These are phyloP conservation scores for Trifolium subterraneum DNA, from an alignment of 306 rosid species.

Conservation along the genomic window DNA sequence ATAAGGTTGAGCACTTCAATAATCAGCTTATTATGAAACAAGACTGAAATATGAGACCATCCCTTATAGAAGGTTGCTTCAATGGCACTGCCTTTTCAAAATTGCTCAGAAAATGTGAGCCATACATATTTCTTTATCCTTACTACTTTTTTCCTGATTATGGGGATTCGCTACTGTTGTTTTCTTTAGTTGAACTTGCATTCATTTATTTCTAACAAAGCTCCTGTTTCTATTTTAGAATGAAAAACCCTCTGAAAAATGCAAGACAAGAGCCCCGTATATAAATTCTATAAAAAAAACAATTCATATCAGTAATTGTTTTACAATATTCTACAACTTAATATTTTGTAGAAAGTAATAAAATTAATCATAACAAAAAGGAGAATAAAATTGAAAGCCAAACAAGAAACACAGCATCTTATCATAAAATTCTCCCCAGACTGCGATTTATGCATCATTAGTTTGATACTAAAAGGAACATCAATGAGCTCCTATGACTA, in stretches of 20 bases:
- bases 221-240: not conserved
- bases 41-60: too few species aligned
- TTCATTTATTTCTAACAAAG: not conserved
- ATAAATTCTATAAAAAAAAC: not conserved
- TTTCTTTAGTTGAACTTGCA: not conserved
- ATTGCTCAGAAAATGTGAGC: too few species aligned
- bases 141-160: too few species aligned
- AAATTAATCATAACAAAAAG: not conserved
- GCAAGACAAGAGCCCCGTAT: not conserved
- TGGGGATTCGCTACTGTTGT: too few species aligned
- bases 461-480: not conserved
- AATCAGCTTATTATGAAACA: not conserved
- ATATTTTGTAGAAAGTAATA: not conserved
- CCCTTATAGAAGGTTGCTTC: too few species aligned
- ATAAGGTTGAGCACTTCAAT: not conserved
- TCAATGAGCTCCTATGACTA: not conserved
- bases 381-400: slow-evolving; percentile 4
- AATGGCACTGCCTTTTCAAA: too few species aligned
- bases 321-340: not conserved
- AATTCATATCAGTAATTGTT: not conserved
- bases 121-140: too few species aligned
- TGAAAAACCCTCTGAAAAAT: not conserved
- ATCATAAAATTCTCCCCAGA: not conserved
- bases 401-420: not conserved
- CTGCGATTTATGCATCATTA: not conserved